Evolutionary conservation across 192 early-diverging fungal genomes (phyloP).

Genomic region (Coemansia pectinata): DNA sequence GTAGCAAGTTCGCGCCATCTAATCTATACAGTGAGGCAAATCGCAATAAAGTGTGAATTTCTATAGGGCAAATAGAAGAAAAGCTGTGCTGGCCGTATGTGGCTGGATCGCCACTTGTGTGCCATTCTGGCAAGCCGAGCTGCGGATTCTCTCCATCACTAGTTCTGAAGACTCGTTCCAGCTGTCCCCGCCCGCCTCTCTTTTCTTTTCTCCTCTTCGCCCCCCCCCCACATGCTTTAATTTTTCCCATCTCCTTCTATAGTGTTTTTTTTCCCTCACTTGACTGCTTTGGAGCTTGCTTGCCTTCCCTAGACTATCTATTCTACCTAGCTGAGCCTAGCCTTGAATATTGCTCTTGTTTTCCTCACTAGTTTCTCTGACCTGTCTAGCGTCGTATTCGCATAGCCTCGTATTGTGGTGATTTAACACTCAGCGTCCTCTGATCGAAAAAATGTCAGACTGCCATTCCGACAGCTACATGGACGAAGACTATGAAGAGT

Average conservation of each 20-base stretch:
- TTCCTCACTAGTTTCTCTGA: neutral
- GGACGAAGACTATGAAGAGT: conserved; percentile 41
- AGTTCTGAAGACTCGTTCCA: neutral
- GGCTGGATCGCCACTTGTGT: neutral
- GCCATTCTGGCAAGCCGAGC: neutral
- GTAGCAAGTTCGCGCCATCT: conserved; percentile 74
- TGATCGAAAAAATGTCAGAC: conserved; percentile 26
- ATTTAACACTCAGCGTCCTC: neutral
- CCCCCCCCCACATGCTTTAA: neutral
- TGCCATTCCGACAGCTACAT: conserved; percentile 37
- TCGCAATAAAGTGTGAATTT: neutral
- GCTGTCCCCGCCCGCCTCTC: neutral
- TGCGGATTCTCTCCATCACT: neutral
- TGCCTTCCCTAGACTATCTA: neutral
- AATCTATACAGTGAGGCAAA: neutral
- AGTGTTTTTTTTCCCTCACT: neutral
- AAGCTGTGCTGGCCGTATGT: neutral
- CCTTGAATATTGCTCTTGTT: neutral
- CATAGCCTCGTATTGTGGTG: neutral
- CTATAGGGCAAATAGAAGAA: neutral
- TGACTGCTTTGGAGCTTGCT: neutral
- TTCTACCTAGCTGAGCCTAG: neutral
- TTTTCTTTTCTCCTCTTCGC: neutral
- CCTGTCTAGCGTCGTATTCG: neutral
- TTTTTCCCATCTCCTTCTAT: neutral